A percentile compares a stretch with the other conserved stretches of the same genome.
Evolutionary conservation across 2,329 filamentous ascomycete genomes (phyloP).

Genomic region (Polytolypa hystricis): DNA sequence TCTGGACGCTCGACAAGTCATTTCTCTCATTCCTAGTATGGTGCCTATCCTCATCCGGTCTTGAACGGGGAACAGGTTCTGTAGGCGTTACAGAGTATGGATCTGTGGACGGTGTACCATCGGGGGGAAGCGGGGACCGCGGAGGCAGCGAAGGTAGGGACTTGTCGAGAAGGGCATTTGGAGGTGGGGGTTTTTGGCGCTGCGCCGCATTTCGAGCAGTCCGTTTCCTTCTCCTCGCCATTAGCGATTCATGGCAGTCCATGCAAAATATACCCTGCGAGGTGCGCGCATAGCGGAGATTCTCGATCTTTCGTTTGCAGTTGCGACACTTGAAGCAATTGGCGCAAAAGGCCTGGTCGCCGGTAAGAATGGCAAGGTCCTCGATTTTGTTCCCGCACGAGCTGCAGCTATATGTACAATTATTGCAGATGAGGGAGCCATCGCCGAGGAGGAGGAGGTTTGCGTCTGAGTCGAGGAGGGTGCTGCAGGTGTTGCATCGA

Average conservation of each 20-base stretch:
- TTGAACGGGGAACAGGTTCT: constrained; percentile 17
- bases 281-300: constrained; percentile 90
- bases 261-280: constrained; percentile 99
- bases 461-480: constrained; percentile 92
- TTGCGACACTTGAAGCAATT: constrained; percentile 96
- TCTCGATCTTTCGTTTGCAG: constrained; percentile 98
- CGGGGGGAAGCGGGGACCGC: constrained; percentile 56
- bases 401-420: constrained; percentile 97
- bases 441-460: constrained; percentile 95
- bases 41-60: constrained; percentile 13
- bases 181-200: constrained; percentile 16
- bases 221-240: constrained; percentile 78
- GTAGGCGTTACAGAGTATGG: constrained; percentile 53
- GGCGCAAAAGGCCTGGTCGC: constrained; percentile 94
- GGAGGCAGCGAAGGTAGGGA: constrained; percentile 83
- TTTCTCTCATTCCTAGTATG: constrained; percentile 18
- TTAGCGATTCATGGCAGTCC: constrained; percentile 93
- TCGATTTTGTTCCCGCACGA: constrained; percentile 97
- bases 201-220: constrained; percentile 23
- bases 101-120: constrained; percentile 48
- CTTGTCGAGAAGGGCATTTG: constrained; percentile 65
- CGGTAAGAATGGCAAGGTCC: constrained; percentile 90
- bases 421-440: constrained; percentile 96
- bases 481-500: constrained; percentile 89
- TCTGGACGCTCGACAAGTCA: constrained; percentile 17